phyloP scores from a whole-genome alignment of 176 grass and related monocot genomes.

The Musa beccarii region DNA sequence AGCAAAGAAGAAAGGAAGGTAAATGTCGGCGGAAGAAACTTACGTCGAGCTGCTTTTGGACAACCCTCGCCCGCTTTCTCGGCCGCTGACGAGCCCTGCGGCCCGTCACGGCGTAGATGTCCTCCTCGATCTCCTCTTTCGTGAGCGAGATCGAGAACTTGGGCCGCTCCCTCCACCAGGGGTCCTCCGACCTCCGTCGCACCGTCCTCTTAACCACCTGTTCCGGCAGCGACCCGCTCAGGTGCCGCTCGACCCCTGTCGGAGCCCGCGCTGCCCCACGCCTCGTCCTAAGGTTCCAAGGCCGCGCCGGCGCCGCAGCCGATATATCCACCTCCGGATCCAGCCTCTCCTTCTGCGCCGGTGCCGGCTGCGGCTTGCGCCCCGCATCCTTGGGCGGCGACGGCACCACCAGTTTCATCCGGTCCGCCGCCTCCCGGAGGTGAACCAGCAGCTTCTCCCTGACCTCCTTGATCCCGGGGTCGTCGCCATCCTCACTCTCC shows the following conservation, averaged over 20 bases:
- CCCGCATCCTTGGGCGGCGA: not conserved
- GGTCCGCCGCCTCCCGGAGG: slow-evolving; percentile 30
- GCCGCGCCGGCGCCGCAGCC: slow-evolving; percentile 11
- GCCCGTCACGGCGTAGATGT: slow-evolving; percentile 79
- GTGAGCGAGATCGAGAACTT: slow-evolving; percentile 65
- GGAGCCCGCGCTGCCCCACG: slow-evolving; percentile 12
- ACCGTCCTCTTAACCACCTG: slow-evolving; percentile 25
- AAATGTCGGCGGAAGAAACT: slow-evolving; percentile 11
- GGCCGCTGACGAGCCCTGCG: slow-evolving; percentile 67
- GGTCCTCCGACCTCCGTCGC: slow-evolving; percentile 25
- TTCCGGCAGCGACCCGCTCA: slow-evolving; percentile 20
- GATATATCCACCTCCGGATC: not conserved
- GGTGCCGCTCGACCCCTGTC: not conserved
- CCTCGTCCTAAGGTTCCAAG: slow-evolving; percentile 48
- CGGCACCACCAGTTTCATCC: slow-evolving; percentile 19
- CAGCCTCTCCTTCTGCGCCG: not conserved
- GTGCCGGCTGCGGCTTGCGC: not conserved
- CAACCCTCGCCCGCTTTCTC: slow-evolving; percentile 37
- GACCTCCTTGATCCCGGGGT: slow-evolving; percentile 30
- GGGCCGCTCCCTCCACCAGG: slow-evolving; percentile 23
- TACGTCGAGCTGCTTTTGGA: slow-evolving; percentile 93
- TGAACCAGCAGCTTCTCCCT: slow-evolving; percentile 27
- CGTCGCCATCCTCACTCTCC: slow-evolving; percentile 16
- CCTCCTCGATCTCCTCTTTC: slow-evolving; percentile 89
- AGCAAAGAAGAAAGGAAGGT: not conserved